phyloP scores from a whole-genome alignment of 805 yeast genomes.

The Lachancea cidri region DNA sequence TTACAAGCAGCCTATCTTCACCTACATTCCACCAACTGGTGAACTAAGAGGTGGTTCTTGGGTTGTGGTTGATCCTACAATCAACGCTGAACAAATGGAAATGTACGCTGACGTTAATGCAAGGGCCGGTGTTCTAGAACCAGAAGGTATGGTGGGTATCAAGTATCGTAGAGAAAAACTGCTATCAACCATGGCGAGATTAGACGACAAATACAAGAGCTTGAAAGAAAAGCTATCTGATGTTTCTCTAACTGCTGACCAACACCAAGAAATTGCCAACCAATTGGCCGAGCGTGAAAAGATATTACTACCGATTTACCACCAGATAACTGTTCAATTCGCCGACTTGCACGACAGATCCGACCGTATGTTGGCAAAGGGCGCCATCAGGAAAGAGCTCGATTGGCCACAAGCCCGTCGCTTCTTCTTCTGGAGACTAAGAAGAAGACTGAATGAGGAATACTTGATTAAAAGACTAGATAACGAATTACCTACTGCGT shows the following conservation, averaged over 20 bases:
- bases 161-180: conserved; percentile 93
- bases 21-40: conserved; percentile 97
- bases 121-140: conserved; percentile 97
- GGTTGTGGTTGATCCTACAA: conserved; percentile 99
- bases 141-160: conserved; percentile 99
- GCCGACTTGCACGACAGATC: conserved; percentile 98
- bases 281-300: conserved; percentile 75
- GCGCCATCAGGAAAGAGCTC: conserved; percentile 77
- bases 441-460: conserved; percentile 93
- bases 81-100: conserved; percentile 96
- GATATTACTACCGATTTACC: conserved; percentile 76
- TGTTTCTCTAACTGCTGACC: conserved; percentile 52
- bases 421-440: conserved; percentile 97
- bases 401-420: conserved; percentile 88
- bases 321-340: conserved; percentile 89
- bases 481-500: conserved; percentile 52
- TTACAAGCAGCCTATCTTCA: conserved; percentile 93
- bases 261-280: conserved; percentile 57
- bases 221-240: conserved; percentile 58
- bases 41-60: conserved; percentile 99
- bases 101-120: conserved; percentile 97
- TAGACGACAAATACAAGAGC: conserved; percentile 70
- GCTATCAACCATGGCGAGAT: conserved; percentile 83
- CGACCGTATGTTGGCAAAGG: conserved; percentile 96
- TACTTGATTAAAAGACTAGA: conserved; percentile 72